These are phyloP conservation scores for Lasiodiplodia hormozganensis DNA, from an alignment of 2,329 filamentous ascomycete species.

Conservation along the genomic window DNA sequence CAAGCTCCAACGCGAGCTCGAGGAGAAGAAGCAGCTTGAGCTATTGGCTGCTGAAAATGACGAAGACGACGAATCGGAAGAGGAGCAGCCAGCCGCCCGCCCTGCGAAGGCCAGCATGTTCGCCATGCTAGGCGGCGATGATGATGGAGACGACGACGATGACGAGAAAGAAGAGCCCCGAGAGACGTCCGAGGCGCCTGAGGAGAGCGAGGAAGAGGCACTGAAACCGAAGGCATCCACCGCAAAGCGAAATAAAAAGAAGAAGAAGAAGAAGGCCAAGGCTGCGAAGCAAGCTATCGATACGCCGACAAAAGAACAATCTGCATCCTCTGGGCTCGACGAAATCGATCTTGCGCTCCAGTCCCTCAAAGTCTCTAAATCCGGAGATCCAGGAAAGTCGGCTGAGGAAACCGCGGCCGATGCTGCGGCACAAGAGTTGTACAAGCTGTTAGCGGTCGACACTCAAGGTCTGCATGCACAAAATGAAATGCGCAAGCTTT, in stretches of 20 bases:
- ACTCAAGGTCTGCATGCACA: constrained; percentile 79
- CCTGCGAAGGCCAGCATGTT: constrained; percentile 53
- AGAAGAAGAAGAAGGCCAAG: constrained; percentile 68
- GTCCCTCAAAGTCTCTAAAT: constrained; percentile 41
- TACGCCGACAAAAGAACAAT: constrained; percentile 54
- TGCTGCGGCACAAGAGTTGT: constrained; percentile 56
- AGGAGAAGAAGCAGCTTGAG: constrained; percentile 60
- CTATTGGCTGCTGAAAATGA: constrained; percentile 46
- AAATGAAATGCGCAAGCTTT: constrained; percentile 87
- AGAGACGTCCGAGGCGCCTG: constrained; percentile 28
- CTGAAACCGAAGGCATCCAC: constrained; percentile 45
- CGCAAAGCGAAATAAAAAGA: constrained; percentile 51
- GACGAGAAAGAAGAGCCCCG: constrained; percentile 40
- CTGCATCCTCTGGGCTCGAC: constrained; percentile 53
- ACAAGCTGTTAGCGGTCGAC: constrained; percentile 65
- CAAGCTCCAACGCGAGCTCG: constrained; percentile 67
- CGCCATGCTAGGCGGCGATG: constrained; percentile 52
- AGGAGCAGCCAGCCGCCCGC: constrained; percentile 40
- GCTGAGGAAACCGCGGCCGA: constrained; percentile 39
- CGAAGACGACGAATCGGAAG: constrained; percentile 48
- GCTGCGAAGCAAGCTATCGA: constrained; percentile 11
- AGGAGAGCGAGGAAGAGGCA: constrained; percentile 32
- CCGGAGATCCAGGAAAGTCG: constrained; percentile 36
- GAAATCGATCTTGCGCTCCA: constrained; percentile 72
- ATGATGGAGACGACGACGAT: constrained; percentile 46